phyloP scores from a whole-genome alignment of 805 yeast species.

The Candida palmyrensis region DNA sequence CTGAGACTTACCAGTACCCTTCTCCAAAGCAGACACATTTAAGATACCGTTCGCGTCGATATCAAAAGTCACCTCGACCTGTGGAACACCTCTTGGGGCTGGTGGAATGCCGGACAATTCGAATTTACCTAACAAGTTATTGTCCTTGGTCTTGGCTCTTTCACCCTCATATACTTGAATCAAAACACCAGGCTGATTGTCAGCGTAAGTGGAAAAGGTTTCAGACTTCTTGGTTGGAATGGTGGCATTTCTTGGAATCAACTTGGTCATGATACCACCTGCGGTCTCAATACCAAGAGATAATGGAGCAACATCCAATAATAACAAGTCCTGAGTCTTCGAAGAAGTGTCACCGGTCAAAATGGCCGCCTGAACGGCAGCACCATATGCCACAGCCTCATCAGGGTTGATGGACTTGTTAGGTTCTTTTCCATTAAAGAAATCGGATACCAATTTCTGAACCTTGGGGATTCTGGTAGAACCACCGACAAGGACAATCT shows the following conservation, averaged over 20 bases:
- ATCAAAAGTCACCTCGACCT: constrained; percentile 85
- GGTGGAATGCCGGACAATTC: constrained; percentile 86
- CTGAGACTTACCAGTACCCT: constrained; percentile 91
- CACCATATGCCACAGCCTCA: constrained; percentile 99
- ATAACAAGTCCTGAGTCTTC: constrained; percentile 46
- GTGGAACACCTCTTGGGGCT: constrained; percentile 90
- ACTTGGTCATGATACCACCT: constrained; percentile 96
- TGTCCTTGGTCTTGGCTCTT: constrained; percentile 91
- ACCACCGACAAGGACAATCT: constrained; percentile 97
- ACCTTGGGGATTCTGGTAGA: constrained; percentile 99
- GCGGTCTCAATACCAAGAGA: constrained; percentile 95
- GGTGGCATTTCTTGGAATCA: constrained; percentile 91
- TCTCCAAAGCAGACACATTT: constrained; percentile 83
- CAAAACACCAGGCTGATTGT: constrained; percentile 92
- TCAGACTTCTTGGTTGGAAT: constrained; percentile 95
- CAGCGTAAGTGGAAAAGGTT: constrained; percentile 93
- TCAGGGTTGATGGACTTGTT: constrained; percentile 98
- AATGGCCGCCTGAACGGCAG: constrained; percentile 99
- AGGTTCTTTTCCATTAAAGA: constrained; percentile 91
- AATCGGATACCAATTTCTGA: constrained; percentile 85
- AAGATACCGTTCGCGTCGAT: constrained; percentile 84
- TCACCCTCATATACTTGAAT: constrained; percentile 96
- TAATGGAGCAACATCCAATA: constrained; percentile 90
- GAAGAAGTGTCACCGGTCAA: constrained; percentile 73
- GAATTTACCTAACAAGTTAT: constrained; percentile 83